Evolutionary conservation across 176 grass and related monocot genomes (phyloP), one percentile per base, ranked within the genome.

Genomic region (Thinopyrum elongatum): DNA sequence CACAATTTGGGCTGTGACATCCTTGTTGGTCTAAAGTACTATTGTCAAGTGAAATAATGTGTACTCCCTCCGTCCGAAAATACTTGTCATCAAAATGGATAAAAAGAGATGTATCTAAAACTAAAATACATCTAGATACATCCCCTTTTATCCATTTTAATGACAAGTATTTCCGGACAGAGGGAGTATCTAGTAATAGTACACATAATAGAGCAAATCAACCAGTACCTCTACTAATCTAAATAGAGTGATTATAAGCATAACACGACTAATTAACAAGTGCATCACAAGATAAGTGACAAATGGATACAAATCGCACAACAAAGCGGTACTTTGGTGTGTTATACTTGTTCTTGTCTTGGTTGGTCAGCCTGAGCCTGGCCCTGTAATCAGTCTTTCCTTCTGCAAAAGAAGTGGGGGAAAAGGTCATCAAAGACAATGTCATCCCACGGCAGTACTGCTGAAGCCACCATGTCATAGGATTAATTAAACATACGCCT

Each of bases 321-420:
- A 94, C 89, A 30, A 92, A 89, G 22, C 92, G 46, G 86, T 92
- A 92, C 79, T 94, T 94, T 2, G 92, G 89, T 0, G 92, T 94
- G 57, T 87, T 92, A 34, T 92, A 94, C 64, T 94, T 92, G 51
- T 94, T 94, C 44, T 94, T 94, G 81, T 94, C 92, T 7, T 94
- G 92, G 34, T 83, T 94, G 9, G 91, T 94, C 21, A 94, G 80
- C 42, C 90, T 75, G 42, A 92, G 91, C 84, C 89, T 86, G 26
- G 92, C 90, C 27, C 92, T 83, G 30, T 94, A 94, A 62, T 94
- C 90, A 15, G 89, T 92, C 84, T 94, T 94, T 39, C 92, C 89
- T 72, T 87, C 90, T 92, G 77, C 59, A 38, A 81, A 34, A 89
- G 22, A 64, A 38, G 1, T 9, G 22, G 9, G 36, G 22, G 25